Conservation (phyloP, 1,284 basidiomycete species). For the Ganoderma sinense region DNA sequence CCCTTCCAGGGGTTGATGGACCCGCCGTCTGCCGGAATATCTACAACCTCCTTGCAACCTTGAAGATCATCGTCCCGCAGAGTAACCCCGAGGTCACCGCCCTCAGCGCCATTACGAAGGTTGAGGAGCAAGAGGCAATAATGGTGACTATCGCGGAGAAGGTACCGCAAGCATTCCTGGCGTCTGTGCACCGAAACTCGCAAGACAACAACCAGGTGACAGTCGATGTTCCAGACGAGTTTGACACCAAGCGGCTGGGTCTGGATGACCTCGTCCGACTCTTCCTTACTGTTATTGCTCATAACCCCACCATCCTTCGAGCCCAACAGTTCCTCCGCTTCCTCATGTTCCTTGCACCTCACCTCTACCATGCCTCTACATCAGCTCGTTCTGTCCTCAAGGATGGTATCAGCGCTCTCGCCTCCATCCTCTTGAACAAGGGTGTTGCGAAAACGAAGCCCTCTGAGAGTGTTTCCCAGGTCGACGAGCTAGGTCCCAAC, state of each 20-base stretch:
- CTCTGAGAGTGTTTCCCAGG: conserved; percentile 42
- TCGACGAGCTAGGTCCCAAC: conserved; percentile 26
- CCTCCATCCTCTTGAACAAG: conserved; percentile 58
- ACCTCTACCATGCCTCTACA: conserved; percentile 62
- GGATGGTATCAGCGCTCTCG: conserved; percentile 76
- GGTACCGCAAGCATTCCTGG: conserved; percentile 68
- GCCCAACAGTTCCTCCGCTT: conserved; percentile 75
- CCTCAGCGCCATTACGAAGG: conserved; percentile 69
- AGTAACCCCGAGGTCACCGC: conserved; percentile 67
- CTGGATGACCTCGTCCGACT: conserved; percentile 77
- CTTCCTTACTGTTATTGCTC: conserved; percentile 82
- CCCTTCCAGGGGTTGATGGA: conserved; percentile 55
- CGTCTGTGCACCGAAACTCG: conserved; percentile 53
- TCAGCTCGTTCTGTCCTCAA: conserved; percentile 62
- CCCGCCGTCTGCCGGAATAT: conserved; percentile 60
- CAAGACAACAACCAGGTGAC: conserved; percentile 34
- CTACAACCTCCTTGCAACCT: conserved; percentile 61
- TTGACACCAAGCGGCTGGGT: conserved; percentile 64
- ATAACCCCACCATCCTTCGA: conserved; percentile 70
- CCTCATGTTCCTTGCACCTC: conserved; percentile 64
- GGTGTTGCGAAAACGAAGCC: conserved; percentile 55
- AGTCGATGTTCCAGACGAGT: conserved; percentile 64
- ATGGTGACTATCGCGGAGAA: conserved; percentile 75
- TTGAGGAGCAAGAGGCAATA: conserved; percentile 76
- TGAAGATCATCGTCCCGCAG: conserved; percentile 50